Percentiles rank a stretch among this genome's conserved stretches.
Conservation (phyloP, 129 eudicot species). For the Pseudognaphalium luteoalbum region DNA sequence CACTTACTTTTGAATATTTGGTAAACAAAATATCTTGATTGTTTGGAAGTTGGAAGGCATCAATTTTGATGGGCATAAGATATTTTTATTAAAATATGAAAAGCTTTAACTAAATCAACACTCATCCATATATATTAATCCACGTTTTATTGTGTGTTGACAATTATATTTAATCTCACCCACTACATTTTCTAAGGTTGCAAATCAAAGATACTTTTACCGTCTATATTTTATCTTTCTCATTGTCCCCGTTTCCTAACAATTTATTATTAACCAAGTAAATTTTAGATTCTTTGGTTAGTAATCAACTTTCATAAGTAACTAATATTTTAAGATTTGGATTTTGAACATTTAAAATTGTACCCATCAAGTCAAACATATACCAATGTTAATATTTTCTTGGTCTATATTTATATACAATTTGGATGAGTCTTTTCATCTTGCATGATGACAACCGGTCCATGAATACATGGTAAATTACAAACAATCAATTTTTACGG, state of each 20-base stretch:
- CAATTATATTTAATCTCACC: constrained; percentile 30
- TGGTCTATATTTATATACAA: no score
- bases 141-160: constrained; percentile 32
- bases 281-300: neutral
- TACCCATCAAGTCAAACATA: neutral
- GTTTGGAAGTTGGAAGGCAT: constrained; percentile 27
- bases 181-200: constrained; percentile 39
- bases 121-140: constrained; percentile 32
- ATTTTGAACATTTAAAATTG: neutral
- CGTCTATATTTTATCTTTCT: neutral
- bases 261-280: neutral
- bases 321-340: neutral
- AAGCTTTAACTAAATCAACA: constrained; percentile 29
- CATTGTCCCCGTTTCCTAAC: neutral
- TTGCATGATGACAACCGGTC: no score
- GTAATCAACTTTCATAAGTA: neutral
- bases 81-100: constrained; percentile 19
- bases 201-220: constrained; percentile 12
- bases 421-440: no score
- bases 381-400: neutral
- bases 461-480: no score
- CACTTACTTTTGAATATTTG: neutral
- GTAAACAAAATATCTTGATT: constrained; percentile 18
- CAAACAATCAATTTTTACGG: no score
- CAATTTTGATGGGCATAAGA: constrained; percentile 6